Conservation (phyloP, 2,329 filamentous ascomycete species). For the Aspergillus intermedius region DNA sequence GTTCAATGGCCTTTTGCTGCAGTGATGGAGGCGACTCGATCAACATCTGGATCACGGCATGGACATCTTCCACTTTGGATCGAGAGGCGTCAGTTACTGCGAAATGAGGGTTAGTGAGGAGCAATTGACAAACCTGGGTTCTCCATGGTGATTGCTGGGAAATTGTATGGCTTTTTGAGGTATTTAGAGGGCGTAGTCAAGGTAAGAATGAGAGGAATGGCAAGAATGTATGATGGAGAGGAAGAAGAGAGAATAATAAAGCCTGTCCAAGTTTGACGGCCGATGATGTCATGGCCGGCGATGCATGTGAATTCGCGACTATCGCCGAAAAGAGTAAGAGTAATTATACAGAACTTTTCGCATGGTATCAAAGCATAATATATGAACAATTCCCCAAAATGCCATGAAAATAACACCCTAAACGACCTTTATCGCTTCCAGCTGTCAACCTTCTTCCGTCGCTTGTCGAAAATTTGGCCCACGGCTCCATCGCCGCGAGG, state of each 20-base stretch:
- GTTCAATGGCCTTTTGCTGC: conserved; percentile 59
- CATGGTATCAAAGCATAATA: background rate
- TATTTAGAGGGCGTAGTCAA: background rate
- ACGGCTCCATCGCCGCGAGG: conserved; percentile 59
- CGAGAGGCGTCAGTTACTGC: background rate
- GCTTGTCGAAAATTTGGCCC: conserved; percentile 54
- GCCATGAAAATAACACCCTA: too few species aligned
- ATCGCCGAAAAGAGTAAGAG: background rate
- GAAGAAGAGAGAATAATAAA: background rate
- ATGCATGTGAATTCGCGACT: background rate
- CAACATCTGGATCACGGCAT: conserved; percentile 59
- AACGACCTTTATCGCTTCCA: conserved; percentile 28
- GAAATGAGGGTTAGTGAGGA: background rate
- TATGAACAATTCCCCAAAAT: background rate
- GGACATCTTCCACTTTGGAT: conserved; percentile 53
- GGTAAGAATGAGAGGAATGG: background rate
- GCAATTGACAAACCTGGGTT: conserved; percentile 12
- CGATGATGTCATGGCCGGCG: conserved; percentile 1
- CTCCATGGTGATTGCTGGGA: conserved; percentile 17
- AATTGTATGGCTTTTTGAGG: conserved; percentile 23
- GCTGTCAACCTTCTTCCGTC: conserved; percentile 39
- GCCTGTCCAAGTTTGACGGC: background rate
- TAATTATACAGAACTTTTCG: background rate
- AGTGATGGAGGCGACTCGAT: conserved; percentile 60
- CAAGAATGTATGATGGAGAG: background rate